Conservation (phyloP, 2,329 filamentous ascomycete genomes). For the Tolypocladium endophyticum region DNA sequence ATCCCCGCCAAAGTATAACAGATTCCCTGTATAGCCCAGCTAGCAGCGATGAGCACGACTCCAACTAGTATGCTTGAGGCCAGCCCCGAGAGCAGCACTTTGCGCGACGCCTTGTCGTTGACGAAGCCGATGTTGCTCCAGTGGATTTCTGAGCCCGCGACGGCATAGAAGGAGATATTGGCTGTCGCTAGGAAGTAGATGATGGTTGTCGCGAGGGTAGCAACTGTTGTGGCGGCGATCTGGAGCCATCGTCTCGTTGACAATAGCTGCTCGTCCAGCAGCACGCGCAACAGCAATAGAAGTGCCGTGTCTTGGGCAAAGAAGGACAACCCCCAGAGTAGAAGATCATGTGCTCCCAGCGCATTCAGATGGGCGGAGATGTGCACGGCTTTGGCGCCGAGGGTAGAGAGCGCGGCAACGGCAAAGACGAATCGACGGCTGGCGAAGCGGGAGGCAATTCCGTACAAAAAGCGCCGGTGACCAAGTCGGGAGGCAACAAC, state of each 20-base stretch:
- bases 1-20: slow-evolving; percentile 9
- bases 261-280: slow-evolving; percentile 14
- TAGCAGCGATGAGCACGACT: slow-evolving; percentile 4
- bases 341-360: slow-evolving; percentile 16
- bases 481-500: neutral
- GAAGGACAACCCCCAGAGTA: slow-evolving; percentile 22
- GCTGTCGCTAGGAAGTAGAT: slow-evolving; percentile 10
- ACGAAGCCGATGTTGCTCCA: slow-evolving; percentile 17
- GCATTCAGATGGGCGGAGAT: slow-evolving; percentile 19
- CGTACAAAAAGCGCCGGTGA: neutral
- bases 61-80: slow-evolving; percentile 8
- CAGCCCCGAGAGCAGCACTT: slow-evolving; percentile 14
- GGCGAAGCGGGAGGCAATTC: slow-evolving; percentile 10
- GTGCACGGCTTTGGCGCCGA: slow-evolving; percentile 20
- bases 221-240: neutral
- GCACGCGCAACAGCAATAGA: slow-evolving; percentile 18
- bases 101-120: slow-evolving; percentile 12
- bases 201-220: slow-evolving; percentile 3
- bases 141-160: slow-evolving; percentile 16
- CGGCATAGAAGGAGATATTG: slow-evolving; percentile 19
- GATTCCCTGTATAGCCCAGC: slow-evolving; percentile 12
- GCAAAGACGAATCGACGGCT: slow-evolving; percentile 21
- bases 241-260: slow-evolving; percentile 10
- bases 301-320: slow-evolving; percentile 22
- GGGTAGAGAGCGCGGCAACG: slow-evolving; percentile 16